A percentile compares a stretch with the other conserved stretches of the same genome.
Evolutionary conservation across 352 stramenopile genomes (phyloP).

Genomic region (Phytophthora capsici): DNA sequence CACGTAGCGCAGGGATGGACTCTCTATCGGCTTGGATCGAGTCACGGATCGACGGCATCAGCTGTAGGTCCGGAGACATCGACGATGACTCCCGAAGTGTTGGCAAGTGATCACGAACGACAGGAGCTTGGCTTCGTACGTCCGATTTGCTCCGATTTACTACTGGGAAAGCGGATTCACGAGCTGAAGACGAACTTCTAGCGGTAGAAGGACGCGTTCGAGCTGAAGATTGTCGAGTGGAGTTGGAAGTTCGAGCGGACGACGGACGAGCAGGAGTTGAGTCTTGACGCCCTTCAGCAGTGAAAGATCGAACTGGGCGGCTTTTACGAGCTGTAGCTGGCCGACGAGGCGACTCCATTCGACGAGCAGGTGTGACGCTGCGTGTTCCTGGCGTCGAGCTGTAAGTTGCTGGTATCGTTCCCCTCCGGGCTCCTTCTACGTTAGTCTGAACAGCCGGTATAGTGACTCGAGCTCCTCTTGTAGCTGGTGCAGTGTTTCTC

Average conservation of each 20-base stretch:
- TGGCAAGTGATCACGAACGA: slow-evolving; percentile 19
- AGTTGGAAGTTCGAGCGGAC: not conserved
- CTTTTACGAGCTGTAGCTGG: not conserved
- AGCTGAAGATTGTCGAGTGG: not conserved
- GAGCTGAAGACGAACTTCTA: not conserved
- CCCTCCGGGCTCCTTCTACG: slow-evolving; percentile 4
- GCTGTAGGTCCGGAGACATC: slow-evolving; percentile 17
- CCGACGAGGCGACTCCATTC: not conserved
- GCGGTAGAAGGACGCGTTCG: slow-evolving; percentile 7
- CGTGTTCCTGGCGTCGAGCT: slow-evolving; percentile 6
- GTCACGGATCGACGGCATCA: slow-evolving; percentile 28
- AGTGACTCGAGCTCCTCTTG: slow-evolving; percentile 1
- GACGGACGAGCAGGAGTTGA: slow-evolving; percentile 3
- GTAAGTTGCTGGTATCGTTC: slow-evolving; percentile 2
- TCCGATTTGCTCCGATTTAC: slow-evolving; percentile 18
- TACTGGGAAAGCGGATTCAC: slow-evolving; percentile 1
- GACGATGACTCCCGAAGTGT: slow-evolving; percentile 23
- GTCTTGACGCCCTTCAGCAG: not conserved
- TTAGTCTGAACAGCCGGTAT: slow-evolving; percentile 4
- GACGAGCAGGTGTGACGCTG: not conserved
- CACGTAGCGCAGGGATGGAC: slow-evolving; percentile 30
- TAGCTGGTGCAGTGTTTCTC: slow-evolving; percentile 18
- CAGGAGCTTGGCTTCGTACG: not conserved
- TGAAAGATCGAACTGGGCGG: not conserved
- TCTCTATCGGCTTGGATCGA: slow-evolving; percentile 33